These are phyloP conservation scores for Erodium texanum DNA, from an alignment of 441 rosid species.

Conservation along the genomic window DNA sequence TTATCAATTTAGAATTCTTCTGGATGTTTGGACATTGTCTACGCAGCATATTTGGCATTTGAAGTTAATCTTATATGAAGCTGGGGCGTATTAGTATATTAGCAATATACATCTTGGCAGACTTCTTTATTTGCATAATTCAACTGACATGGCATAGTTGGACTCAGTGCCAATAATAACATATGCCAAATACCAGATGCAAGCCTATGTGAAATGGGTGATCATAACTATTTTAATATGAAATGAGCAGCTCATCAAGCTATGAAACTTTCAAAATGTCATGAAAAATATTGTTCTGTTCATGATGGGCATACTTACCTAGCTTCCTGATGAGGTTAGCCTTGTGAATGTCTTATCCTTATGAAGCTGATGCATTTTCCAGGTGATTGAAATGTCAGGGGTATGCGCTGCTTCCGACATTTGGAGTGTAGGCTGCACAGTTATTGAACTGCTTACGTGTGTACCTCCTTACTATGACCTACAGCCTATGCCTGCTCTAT, in stretches of 20 bases:
- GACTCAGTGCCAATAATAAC: neutral
- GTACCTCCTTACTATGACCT: conserved; percentile 98
- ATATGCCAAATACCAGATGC: conserved; percentile 1
- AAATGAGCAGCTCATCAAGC: neutral
- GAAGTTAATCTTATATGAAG: neutral
- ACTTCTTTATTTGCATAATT: neutral
- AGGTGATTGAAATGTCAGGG: conserved; percentile 99
- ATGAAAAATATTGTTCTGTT: neutral
- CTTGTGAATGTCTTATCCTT: conserved; percentile 15
- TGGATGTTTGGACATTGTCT: neutral
- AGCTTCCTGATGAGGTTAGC: neutral
- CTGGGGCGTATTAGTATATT: neutral
- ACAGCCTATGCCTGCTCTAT: conserved; percentile 99
- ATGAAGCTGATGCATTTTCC: conserved; percentile 25
- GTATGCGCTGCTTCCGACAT: conserved; percentile 99
- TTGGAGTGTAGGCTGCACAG: conserved; percentile 99
- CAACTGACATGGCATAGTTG: neutral
- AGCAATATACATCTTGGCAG: conserved; percentile 5
- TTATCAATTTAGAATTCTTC: neutral
- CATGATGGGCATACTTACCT: neutral
- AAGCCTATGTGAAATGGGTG: neutral
- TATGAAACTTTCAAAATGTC: neutral
- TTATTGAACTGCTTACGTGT: conserved; percentile 90
- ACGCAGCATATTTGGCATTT: neutral
- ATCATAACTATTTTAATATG: neutral